phyloP scores from a whole-genome alignment of 148 eudicot genomes.

The Cornus controversa region DNA sequence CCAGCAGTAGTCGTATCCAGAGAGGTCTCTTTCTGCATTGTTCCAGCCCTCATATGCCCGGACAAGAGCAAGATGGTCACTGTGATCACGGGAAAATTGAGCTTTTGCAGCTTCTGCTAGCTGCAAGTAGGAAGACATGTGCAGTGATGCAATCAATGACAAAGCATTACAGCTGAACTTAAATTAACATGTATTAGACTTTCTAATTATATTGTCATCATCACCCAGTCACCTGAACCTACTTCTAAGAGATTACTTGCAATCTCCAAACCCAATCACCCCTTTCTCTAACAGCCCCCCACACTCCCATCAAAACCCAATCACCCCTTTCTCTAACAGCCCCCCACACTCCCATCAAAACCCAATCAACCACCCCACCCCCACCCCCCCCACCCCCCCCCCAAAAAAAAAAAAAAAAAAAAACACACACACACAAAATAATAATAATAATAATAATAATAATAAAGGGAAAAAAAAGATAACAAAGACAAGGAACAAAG shows the following conservation, averaged over 20 bases:
- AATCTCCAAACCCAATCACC: no score
- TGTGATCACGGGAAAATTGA: slow-evolving; percentile 70
- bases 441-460: no score
- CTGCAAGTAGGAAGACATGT: slow-evolving; percentile 40
- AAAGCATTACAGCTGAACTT: no score
- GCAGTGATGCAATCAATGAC: neutral
- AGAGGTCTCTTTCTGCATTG: slow-evolving; percentile 67
- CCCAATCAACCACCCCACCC: no score
- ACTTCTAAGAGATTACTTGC: no score
- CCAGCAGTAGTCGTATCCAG: slow-evolving; percentile 94
- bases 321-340: no score
- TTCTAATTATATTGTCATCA: neutral
- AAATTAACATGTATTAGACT: neutral
- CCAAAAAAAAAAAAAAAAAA: no score
- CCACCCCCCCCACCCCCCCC: no score
- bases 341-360: no score
- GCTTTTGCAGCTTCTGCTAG: slow-evolving; percentile 97
- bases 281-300: no score
- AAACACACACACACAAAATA: no score
- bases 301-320: no score
- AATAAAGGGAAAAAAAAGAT: neutral
- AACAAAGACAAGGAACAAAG: neutral
- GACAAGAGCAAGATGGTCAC: slow-evolving; percentile 94
- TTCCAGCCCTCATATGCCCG: slow-evolving; percentile 97
- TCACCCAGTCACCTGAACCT: neutral